Percentiles rank a stretch among this genome's conserved stretches.
Conservation (phyloP, 75 land plant genomes). For the Pinus tabuliformis region DNA sequence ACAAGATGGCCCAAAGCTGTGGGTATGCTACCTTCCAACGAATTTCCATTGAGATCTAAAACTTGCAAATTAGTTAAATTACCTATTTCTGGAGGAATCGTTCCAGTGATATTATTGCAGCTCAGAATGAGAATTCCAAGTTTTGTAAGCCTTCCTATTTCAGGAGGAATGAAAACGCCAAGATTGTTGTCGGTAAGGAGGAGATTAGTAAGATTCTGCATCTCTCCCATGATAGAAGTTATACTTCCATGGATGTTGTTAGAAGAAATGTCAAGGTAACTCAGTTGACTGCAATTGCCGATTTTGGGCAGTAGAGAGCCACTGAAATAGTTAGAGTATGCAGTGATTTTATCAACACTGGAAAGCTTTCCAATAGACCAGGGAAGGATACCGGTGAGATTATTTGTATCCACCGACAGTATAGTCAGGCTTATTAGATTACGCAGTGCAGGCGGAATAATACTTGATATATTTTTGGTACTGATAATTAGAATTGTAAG, state of each 20-base stretch:
- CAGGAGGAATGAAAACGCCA: constrained; percentile 49
- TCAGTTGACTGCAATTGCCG: constrained; percentile 30
- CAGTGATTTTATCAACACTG: constrained; percentile 26
- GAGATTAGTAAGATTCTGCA: constrained; percentile 41
- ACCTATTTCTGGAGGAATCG: constrained; percentile 55
- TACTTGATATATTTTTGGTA: constrained; percentile 30
- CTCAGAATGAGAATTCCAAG: constrained; percentile 39
- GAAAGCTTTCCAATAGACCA: constrained; percentile 33
- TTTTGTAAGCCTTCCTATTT: constrained; percentile 32
- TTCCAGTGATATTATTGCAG: constrained; percentile 39
- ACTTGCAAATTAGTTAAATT: constrained; percentile 31
- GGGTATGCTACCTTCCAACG: constrained; percentile 50
- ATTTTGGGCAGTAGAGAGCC: constrained; percentile 39
- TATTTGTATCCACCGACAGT: constrained; percentile 27
- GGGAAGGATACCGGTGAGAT: constrained; percentile 35
- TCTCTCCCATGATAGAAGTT: constrained; percentile 18
- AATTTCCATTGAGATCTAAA: constrained; percentile 69
- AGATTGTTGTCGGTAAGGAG: constrained; percentile 53
- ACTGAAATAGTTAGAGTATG: constrained; percentile 22
- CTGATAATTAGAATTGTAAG: constrained; percentile 39
- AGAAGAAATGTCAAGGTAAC: constrained; percentile 19
- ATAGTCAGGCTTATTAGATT: constrained; percentile 3
- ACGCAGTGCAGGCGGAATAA: constrained; percentile 17
- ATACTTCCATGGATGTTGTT: constrained; percentile 36
- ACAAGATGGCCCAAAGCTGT: constrained; percentile 28